Evolutionary conservation across 2,329 filamentous ascomycete species (phyloP).

Genomic region (Phyllosticta citriasiana): DNA sequence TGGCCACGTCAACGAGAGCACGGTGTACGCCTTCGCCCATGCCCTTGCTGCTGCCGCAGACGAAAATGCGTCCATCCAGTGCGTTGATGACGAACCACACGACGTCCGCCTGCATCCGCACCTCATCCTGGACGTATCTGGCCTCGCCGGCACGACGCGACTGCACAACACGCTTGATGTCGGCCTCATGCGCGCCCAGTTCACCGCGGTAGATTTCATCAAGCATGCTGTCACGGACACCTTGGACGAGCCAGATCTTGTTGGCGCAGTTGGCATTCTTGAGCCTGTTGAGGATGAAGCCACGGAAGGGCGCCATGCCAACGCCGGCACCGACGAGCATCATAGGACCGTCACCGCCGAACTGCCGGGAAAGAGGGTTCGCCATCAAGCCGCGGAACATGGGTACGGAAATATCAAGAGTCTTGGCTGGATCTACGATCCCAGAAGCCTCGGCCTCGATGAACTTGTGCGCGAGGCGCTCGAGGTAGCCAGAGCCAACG

Average conservation of each 20-base stretch:
- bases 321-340: conserved; percentile 93
- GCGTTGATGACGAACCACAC: conserved; percentile 98
- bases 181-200: conserved; percentile 76
- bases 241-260: conserved; percentile 95
- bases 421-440: conserved; percentile 30
- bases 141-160: conserved; percentile 53
- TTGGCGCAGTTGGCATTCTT: conserved; percentile 95
- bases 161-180: conserved; percentile 43
- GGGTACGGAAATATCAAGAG: conserved; percentile 62
- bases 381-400: conserved; percentile 99
- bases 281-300: conserved; percentile 87
- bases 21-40: conserved; percentile 96
- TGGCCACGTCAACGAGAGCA: conserved; percentile 79
- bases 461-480: conserved; percentile 67
- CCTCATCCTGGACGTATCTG: conserved; percentile 94
- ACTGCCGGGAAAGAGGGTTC: conserved; percentile 86
- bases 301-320: conserved; percentile 92
- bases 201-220: conserved; percentile 96
- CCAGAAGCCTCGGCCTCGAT: conserved; percentile 54
- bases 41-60: conserved; percentile 87
- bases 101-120: conserved; percentile 81
- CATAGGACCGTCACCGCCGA: conserved; percentile 92
- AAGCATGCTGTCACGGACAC: conserved; percentile 83
- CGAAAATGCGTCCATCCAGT: conserved; percentile 90
- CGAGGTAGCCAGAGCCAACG: conserved; percentile 86